Base-by-base conservation (phyloP, 495 filamentous ascomycete species). In the Aspergillus ostianus region DNA sequence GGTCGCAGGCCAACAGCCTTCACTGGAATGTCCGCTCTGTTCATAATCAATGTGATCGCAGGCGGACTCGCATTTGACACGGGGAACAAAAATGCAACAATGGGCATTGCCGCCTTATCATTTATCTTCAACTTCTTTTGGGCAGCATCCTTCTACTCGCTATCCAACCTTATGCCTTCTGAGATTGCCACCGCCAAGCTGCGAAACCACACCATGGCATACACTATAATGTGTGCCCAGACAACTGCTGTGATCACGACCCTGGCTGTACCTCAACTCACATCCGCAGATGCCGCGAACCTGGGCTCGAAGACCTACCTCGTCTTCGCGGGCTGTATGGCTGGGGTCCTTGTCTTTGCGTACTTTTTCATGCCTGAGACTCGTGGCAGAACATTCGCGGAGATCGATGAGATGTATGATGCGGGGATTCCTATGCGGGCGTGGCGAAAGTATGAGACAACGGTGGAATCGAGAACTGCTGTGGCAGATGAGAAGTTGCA, bases 331-430 rank as follows among this genome's bases (percentile, higher is more conserved):
- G 74, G 72, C 5, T 75, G 71, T 23, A 75, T 75, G 74, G 68
- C 62, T 29, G 64, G 48, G 12, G 74, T 81, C 47, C 69, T 80
- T 21, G 61, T 81, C 2, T 84, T 78, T 67, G 75, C 77, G 5
- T 84, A 73, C 55, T 69, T 84, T 26, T 79, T 70, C 32, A 67
- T 85, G 56, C 81, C 81, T 0, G 82, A 85, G 66, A 85, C 82
- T 0, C 67, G 71, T 4, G 77, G 80, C 50, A 68, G 82, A 29
- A 82, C 79, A 0, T 72, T 82, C 30, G 79, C 78, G 13, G 80
- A 84, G 63, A 77, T 84, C 4, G 73, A 84, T 63, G 80, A 82
- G 70, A 82, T 82, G 73, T 83, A 82, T 54, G 78, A 77, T 62
- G 74, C 74, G 2, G 73, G 70, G 27, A 64, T 83, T 23, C 78